Conservation (phyloP, 306 rosid species). For the Datisca glomerata region DNA sequence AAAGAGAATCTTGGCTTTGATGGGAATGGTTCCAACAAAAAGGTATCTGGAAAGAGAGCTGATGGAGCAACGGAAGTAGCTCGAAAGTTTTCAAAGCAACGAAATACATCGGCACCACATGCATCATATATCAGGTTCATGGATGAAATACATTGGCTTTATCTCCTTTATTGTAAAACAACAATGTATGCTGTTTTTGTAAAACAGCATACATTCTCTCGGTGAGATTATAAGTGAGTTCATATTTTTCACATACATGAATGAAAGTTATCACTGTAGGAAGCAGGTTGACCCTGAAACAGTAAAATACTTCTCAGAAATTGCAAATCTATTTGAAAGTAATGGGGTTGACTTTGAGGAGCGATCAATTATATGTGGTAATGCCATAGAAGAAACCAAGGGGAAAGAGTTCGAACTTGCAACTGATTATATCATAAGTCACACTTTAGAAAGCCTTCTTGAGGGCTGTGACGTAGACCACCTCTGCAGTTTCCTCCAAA, state of each 20-base stretch:
- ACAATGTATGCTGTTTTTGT: too few species aligned
- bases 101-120: slow-evolving; percentile 14
- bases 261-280: slow-evolving; percentile 23
- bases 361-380: slow-evolving; percentile 59
- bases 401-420: slow-evolving; percentile 83
- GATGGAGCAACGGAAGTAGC: slow-evolving; percentile 6
- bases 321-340: slow-evolving; percentile 58
- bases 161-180: too few species aligned
- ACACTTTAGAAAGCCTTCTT: slow-evolving; percentile 64
- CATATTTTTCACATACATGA: slow-evolving; percentile 2
- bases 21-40: slow-evolving; percentile 13
- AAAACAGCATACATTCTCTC: neutral
- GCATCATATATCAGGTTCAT: slow-evolving; percentile 36
- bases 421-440: slow-evolving; percentile 82
- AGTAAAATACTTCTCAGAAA: slow-evolving; percentile 55
- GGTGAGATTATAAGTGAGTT: neutral
- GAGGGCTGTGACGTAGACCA: slow-evolving; percentile 45
- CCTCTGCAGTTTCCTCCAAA: slow-evolving; percentile 54
- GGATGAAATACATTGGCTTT: neutral
- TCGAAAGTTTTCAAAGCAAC: slow-evolving; percentile 11
- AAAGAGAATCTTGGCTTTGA: slow-evolving; percentile 18
- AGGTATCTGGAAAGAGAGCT: slow-evolving; percentile 6
- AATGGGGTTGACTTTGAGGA: slow-evolving; percentile 55
- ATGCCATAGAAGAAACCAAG: slow-evolving; percentile 70
- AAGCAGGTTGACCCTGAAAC: slow-evolving; percentile 81